Evolutionary conservation across 108 stramenopile species (phyloP), one percentile per base, ranked within the genome.

Genomic region (Conticribra guillardii): DNA sequence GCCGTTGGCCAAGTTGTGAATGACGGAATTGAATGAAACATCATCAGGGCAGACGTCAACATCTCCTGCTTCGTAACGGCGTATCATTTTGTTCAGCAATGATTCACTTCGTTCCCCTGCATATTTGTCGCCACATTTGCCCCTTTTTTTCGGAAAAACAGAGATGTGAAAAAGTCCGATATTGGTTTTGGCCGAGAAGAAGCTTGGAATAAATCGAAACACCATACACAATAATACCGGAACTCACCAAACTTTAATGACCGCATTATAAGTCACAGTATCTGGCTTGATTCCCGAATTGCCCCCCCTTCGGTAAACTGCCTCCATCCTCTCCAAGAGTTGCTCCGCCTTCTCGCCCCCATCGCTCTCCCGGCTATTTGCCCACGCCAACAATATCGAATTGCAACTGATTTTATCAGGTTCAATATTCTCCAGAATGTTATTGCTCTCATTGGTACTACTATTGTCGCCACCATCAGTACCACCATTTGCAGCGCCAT

Each of bases 261-360:
- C 85, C 37, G 76, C 86, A 26, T 85, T 85, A 64, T 83, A 90
- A 0, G 74, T 50, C 24, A 83, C 76, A 5, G 85, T 85, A 64
- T 85, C 85, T 11, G 85, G 75, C 59, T 70, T 72, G 32, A 72
- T 71, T n/a, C 37, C 53, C 14, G 2, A 34, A 60, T 82, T 60
- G 0, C 37, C 62, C 3, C 32, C 59, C 5, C 28, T 62, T 17
- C 46, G 32, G 22, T 73, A 49, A 58, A 68, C 45, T 7, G 60
- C 48, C 30, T 37, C 44, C 71, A 78, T 78, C 18, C 64, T 34
- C 33, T 67, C 53, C 64, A 78, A 56, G 22, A 72, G 41, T 55
- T 58, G 33, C 29, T 78, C 76, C 17, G 76, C 71, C 57, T 64
- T 78, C 32, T 67, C 71, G n/a, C 70, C 77, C 21, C 71, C 77